Conservation (phyloP, 345 rosid species). For the Hirschfeldia incana region DNA sequence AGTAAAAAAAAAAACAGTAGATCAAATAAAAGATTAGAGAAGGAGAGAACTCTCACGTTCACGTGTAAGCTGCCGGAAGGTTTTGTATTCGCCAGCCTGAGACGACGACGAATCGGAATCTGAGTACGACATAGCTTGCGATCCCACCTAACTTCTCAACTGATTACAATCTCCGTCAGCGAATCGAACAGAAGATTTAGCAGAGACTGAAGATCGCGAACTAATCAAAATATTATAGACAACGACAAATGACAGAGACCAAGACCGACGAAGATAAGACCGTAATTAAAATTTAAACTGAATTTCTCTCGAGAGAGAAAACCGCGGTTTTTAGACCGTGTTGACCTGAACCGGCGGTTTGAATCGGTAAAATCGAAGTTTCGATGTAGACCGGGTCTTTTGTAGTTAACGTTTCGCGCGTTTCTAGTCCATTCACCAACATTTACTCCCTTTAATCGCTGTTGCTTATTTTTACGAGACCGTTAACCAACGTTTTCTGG, state of each 20-base stretch:
- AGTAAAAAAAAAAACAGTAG: constrained; percentile 25
- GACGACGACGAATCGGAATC: constrained; percentile 88
- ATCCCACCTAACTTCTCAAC: constrained; percentile 10
- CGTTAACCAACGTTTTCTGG: not conserved
- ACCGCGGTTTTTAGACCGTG: constrained; percentile 26
- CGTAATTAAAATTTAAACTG: not conserved
- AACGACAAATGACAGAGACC: constrained; percentile 24
- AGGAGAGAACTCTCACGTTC: constrained; percentile 60
- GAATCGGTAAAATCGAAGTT: constrained; percentile 27
- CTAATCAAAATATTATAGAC: constrained; percentile 27
- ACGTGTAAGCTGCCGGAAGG: constrained; percentile 77
- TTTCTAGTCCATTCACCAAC: not conserved
- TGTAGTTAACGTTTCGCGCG: not conserved
- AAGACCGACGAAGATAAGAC: constrained; percentile 20
- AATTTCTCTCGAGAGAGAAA: not conserved
- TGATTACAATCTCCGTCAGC: constrained; percentile 28
- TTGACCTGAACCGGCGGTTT: constrained; percentile 37
- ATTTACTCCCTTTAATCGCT: not conserved
- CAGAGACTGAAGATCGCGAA: constrained; percentile 33
- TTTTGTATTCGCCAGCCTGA: constrained; percentile 68
- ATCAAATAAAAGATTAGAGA: not conserved
- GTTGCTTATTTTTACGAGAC: not conserved
- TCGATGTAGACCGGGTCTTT: constrained; percentile 25
- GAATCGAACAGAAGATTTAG: constrained; percentile 43
- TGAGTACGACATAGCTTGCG: constrained; percentile 73